phyloP scores from a whole-genome alignment of 2,329 filamentous ascomycete species.

The Amphichorda felina region DNA sequence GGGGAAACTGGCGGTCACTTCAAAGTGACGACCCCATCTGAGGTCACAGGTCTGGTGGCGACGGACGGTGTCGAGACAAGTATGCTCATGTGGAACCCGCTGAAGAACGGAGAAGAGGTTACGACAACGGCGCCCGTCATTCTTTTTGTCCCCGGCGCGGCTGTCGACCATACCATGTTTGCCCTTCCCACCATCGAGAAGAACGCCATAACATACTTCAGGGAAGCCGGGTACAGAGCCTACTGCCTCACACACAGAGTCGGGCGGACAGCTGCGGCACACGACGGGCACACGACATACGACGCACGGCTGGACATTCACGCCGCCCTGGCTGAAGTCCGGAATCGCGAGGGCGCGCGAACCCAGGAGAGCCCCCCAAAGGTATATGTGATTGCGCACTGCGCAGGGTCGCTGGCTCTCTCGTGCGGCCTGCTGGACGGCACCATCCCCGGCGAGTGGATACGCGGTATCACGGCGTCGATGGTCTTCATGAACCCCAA shows the following conservation, averaged over 20 bases:
- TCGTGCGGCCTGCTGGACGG: slow-evolving; percentile 47
- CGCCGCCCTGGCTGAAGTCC: slow-evolving; percentile 42
- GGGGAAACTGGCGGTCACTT: slow-evolving; percentile 1
- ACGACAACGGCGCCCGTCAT: slow-evolving; percentile 28
- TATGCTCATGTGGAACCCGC: slow-evolving; percentile 46
- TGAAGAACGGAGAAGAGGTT: slow-evolving; percentile 11
- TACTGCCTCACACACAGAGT: slow-evolving; percentile 47
- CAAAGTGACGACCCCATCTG: slow-evolving; percentile 15
- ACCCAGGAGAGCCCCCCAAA: slow-evolving; percentile 16
- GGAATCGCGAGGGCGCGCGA: slow-evolving; percentile 17
- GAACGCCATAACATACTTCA: slow-evolving; percentile 53
- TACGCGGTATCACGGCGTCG: slow-evolving; percentile 43
- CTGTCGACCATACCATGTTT: slow-evolving; percentile 52
- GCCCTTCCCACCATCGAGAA: slow-evolving; percentile 48
- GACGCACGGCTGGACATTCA: slow-evolving; percentile 47
- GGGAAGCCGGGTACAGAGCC: slow-evolving; percentile 44
- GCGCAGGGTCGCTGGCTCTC: slow-evolving; percentile 49
- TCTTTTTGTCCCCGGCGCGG: slow-evolving; percentile 51
- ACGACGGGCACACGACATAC: slow-evolving; percentile 43
- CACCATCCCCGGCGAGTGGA: slow-evolving; percentile 43
- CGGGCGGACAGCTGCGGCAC: slow-evolving; percentile 37
- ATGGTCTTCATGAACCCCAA: slow-evolving; percentile 53
- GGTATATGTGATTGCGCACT: slow-evolving; percentile 49
- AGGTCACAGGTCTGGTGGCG: slow-evolving; percentile 32
- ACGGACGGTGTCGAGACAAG: slow-evolving; percentile 38